Evolutionary conservation across 805 yeast species (phyloP).

Genomic region (Cyberlindnera mrakii): DNA sequence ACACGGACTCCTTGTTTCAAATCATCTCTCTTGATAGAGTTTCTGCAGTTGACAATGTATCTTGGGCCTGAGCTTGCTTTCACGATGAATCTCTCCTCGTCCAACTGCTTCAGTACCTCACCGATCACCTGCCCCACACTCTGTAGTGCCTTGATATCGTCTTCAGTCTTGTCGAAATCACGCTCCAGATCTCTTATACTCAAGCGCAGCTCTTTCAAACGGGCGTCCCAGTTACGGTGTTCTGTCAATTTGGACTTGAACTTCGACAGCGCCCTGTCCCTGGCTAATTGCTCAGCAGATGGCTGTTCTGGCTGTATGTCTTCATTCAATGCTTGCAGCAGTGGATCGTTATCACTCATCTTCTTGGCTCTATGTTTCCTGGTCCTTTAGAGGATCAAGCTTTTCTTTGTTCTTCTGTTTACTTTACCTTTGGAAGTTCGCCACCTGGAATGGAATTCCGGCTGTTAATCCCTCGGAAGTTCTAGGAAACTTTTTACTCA

Average conservation of each 20-base stretch:
- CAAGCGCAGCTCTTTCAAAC: constrained; percentile 76
- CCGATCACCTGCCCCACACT: constrained; percentile 97
- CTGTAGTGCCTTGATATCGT: constrained; percentile 94
- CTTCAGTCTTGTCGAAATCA: constrained; percentile 87
- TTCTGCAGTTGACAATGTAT: constrained; percentile 95
- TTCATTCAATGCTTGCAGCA: constrained; percentile 52
- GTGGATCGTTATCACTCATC: constrained; percentile 71
- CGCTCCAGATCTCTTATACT: constrained; percentile 79
- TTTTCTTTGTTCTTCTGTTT: background rate
- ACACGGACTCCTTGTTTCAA: constrained; percentile 93
- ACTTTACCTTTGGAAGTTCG: background rate
- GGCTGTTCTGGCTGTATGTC: constrained; percentile 17
- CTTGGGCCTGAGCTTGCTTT: constrained; percentile 97
- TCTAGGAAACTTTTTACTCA: too few species aligned
- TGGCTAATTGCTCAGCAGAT: constrained; percentile 54
- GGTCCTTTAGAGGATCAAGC: background rate
- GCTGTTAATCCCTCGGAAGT: too few species aligned
- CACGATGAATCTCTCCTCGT: constrained; percentile 90
- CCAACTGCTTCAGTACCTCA: constrained; percentile 91
- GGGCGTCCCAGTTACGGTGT: constrained; percentile 92
- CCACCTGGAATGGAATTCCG: background rate
- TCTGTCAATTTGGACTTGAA: constrained; percentile 84
- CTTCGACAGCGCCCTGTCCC: constrained; percentile 69
- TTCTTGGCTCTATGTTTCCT: constrained; percentile 27
- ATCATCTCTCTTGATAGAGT: constrained; percentile 76